Conservation (phyloP, 2,329 filamentous ascomycete genomes). For the Cercospora sesami region DNA sequence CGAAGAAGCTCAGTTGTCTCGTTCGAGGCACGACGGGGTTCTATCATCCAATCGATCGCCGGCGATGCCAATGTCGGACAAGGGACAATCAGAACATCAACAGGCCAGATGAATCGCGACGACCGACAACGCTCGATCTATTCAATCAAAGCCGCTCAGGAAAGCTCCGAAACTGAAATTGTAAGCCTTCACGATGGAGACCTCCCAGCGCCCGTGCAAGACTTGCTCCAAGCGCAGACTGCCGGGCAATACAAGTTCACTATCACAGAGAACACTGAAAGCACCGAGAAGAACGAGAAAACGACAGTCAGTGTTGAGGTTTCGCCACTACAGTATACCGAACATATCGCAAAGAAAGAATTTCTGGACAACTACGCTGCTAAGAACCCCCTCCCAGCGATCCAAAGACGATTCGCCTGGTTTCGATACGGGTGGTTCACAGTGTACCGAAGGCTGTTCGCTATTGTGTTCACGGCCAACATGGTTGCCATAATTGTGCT, state of each 20-base stretch:
- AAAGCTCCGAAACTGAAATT: conserved; percentile 5
- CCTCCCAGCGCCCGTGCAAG: background rate
- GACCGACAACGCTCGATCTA: conserved; percentile 7
- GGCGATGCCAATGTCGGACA: background rate
- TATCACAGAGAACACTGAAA: background rate
- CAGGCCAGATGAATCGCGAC: conserved; percentile 5
- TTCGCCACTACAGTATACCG: conserved; percentile 9
- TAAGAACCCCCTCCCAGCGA: conserved; percentile 28
- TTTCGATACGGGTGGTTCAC: conserved; percentile 36
- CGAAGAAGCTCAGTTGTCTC: conserved; percentile 7
- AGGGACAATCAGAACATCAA: background rate
- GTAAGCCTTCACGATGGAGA: background rate
- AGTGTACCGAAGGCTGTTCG: conserved; percentile 37
- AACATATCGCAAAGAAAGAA: conserved; percentile 29
- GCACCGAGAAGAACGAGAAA: background rate
- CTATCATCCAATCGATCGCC: background rate
- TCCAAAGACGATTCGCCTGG: conserved; percentile 26
- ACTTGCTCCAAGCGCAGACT: background rate
- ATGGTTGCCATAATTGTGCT: conserved; percentile 27
- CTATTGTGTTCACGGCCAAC: conserved; percentile 34
- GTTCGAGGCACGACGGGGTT: background rate
- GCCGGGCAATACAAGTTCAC: conserved; percentile 9
- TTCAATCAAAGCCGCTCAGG: conserved; percentile 7
- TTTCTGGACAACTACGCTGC: conserved; percentile 25
- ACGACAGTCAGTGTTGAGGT: background rate